Percentiles rank a stretch among this genome's conserved stretches.
These are phyloP conservation scores for Schizothecium vesticola DNA, from an alignment of 495 filamentous ascomycete species.

Conservation along the genomic window DNA sequence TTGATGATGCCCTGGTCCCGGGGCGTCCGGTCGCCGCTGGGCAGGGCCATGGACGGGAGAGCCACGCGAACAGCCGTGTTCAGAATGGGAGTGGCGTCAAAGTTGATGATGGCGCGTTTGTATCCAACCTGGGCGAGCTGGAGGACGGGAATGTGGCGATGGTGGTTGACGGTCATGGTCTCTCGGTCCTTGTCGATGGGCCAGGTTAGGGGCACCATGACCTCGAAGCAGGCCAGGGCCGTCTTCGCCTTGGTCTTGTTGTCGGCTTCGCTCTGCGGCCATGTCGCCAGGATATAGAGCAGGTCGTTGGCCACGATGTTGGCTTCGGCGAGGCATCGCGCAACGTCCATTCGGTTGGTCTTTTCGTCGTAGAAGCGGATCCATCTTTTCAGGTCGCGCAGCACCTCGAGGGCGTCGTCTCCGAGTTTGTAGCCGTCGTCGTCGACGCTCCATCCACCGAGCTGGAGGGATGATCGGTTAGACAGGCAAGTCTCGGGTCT, in stretches of 20 bases:
- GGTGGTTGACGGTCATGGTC: conserved; percentile 87
- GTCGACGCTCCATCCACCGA: conserved; percentile 79
- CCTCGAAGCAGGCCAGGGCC: conserved; percentile 80
- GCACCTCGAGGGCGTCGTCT: conserved; percentile 85
- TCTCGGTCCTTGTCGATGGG: conserved; percentile 70
- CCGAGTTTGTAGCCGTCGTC: conserved; percentile 86
- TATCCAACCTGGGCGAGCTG: conserved; percentile 83
- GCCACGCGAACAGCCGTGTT: conserved; percentile 72
- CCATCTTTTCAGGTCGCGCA: conserved; percentile 92
- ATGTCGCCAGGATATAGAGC: conserved; percentile 77
- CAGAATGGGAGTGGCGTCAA: conserved; percentile 68
- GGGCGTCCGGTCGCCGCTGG: conserved; percentile 65
- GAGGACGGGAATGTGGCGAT: conserved; percentile 82
- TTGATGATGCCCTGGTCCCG: conserved; percentile 93
- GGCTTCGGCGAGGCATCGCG: conserved; percentile 83
- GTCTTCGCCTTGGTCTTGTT: conserved; percentile 64
- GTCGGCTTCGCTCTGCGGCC: conserved; percentile 66
- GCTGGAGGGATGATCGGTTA: conserved; percentile 42
- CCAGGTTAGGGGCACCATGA: conserved; percentile 94
- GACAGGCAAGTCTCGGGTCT: too few relatives aligned
- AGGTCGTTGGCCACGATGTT: conserved; percentile 90
- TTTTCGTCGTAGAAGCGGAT: conserved; percentile 92
- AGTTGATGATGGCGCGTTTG: conserved; percentile 80
- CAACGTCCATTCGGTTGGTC: conserved; percentile 90
- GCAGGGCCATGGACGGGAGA: conserved; percentile 79